phyloP scores from a whole-genome alignment of 148 eudicot species.

The Fallopia convolvulus region DNA sequence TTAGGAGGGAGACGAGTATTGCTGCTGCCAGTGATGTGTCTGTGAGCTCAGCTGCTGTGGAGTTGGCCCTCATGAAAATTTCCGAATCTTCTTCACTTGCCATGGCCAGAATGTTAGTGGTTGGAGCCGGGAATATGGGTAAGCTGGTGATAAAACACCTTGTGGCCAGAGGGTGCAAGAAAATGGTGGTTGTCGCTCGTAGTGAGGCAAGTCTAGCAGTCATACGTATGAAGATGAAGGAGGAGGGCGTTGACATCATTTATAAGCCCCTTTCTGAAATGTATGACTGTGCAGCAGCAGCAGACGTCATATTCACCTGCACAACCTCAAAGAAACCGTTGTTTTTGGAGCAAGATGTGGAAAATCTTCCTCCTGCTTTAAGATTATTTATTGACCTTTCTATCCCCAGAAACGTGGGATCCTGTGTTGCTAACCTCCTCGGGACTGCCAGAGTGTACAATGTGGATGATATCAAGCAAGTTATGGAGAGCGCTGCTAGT shows the following conservation, averaged over 20 bases:
- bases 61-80: slow-evolving; percentile 78
- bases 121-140: slow-evolving; percentile 95
- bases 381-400: slow-evolving; percentile 79
- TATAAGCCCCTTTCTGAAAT: no score
- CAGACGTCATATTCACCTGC: no score
- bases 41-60: slow-evolving; percentile 76
- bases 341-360: slow-evolving; percentile 55
- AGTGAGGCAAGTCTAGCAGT: slow-evolving; percentile 59
- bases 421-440: slow-evolving; percentile 45
- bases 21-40: slow-evolving; percentile 81
- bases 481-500: slow-evolving; percentile 2
- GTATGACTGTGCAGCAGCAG: no score
- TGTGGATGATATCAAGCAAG: no score
- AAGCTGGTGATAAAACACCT: slow-evolving; percentile 88
- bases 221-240: slow-evolving; percentile 49
- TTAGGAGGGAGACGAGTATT: slow-evolving; percentile 71
- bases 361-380: slow-evolving; percentile 48
- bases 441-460: no score
- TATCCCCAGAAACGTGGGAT: slow-evolving; percentile 81
- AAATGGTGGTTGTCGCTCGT: slow-evolving; percentile 76
- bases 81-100: slow-evolving; percentile 41
- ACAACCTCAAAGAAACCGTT: slow-evolving; percentile 32
- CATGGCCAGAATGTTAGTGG: slow-evolving; percentile 59
- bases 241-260: no score
- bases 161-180: slow-evolving; percentile 80